phyloP scores from a whole-genome alignment of 1,284 basidiomycete species.

The Heterobasidion annosum region DNA sequence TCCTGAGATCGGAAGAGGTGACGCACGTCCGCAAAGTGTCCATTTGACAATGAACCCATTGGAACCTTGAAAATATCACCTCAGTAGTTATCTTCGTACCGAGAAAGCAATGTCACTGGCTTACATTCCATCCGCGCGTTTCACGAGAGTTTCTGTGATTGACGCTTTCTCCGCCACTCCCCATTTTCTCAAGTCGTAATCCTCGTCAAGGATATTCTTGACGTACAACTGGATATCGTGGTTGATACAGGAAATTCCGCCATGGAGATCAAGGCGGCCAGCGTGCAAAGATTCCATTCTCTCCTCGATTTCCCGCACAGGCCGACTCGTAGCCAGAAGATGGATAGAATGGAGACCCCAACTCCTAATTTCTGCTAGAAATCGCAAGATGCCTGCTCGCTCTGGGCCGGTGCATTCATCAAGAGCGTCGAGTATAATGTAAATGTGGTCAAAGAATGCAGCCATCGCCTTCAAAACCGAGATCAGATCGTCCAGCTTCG shows the following conservation, averaged over 20 bases:
- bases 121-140: neutral
- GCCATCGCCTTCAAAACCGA: neutral
- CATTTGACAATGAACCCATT: neutral
- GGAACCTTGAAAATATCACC: neutral
- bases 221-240: neutral
- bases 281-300: neutral
- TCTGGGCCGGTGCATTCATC: constrained; percentile 3
- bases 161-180: neutral
- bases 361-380: neutral
- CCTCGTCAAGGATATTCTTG: neutral
- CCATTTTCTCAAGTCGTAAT: neutral
- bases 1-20: neutral
- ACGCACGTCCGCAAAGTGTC: neutral
- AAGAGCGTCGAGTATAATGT: constrained; percentile 3
- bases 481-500: neutral
- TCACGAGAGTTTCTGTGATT: neutral
- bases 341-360: neutral
- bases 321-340: neutral
- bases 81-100: neutral
- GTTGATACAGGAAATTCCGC: neutral
- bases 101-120: neutral
- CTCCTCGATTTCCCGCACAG: neutral
- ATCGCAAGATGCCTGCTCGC: neutral
- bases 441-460: neutral
- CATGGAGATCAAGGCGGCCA: no score